Base-by-base conservation (phyloP, 768 basidiomycete species). In the Calocera viscosa region DNA sequence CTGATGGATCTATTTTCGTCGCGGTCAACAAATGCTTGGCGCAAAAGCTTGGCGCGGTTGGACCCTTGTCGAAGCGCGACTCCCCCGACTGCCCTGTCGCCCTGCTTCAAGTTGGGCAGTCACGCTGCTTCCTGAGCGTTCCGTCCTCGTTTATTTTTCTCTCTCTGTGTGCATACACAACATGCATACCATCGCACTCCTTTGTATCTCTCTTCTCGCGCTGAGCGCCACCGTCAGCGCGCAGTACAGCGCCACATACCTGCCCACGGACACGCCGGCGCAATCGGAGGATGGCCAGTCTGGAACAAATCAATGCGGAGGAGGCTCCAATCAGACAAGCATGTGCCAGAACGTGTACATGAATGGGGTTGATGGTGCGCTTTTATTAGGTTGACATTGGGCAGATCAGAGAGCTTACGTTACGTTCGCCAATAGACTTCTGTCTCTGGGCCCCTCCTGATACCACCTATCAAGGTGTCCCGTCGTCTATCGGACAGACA, bases 291-390 rank as follows among this genome's bases (percentile, higher is more conserved):
- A 80, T 47, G 87, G 85, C 30, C 88, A 87, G 74, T 67, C 79
- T 8, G 86, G 85, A 17, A 85, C 84, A 16, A 86, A 89, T 74
- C 76, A 68, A 19, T 92, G 90, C 73, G 86, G 85, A 12, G 80
- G 81, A 1, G 77, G 74, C 19, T 74, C 78, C 60, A 83, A 79
- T 73, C 85, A 84, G 74, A 79, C 76, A 2, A 86, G 85, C 2
- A 74, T 75, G 67, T 91, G 89, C 75, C 90, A 90, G 72, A 66
- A 63, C 41, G 49, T 65, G 7, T 65, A 63, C 32, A 63, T 70
- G 26, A 69, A 69, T 40, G 22, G 28, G 2, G n/a, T 65, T 33
- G 43, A 65, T 68, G 69, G 53, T 60, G 53, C 53, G 53, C 26
- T 2, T 19, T 10, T 19, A 11, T 5, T 30, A 3, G 11, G 30